These are phyloP conservation scores for Paraphoma chrysanthemicola DNA, from an alignment of 2,329 filamentous ascomycete genomes.

Conservation along the genomic window DNA sequence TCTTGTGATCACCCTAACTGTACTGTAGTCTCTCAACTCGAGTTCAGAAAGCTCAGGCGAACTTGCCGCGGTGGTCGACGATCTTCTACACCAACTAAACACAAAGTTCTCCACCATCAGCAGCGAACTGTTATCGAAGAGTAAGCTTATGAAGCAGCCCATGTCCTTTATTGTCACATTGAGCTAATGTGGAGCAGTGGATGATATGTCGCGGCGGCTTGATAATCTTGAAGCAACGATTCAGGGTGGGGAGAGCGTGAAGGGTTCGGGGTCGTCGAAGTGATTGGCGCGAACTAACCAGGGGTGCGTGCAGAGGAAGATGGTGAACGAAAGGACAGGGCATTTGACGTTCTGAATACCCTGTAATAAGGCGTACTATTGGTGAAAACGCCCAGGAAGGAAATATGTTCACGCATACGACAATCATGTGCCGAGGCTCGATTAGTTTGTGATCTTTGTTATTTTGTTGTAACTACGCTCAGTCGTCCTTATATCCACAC, in stretches of 20 bases:
- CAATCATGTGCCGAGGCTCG: too few relatives aligned
- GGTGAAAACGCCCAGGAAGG: too few relatives aligned
- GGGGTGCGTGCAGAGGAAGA: too few relatives aligned
- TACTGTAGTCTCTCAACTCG: conserved; percentile 21
- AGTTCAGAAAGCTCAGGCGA: conserved; percentile 57
- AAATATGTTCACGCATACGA: too few relatives aligned
- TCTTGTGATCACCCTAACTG: conserved; percentile 3
- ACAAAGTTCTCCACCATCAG: conserved; percentile 86
- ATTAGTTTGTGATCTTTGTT: too few relatives aligned
- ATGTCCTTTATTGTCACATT: too few relatives aligned
- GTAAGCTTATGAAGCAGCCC: conserved; percentile 57
- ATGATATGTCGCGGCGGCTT: conserved; percentile 87
- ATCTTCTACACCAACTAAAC: conserved; percentile 82
- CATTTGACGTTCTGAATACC: too few relatives aligned
- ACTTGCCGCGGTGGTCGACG: conserved; percentile 81
- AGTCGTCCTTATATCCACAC: conserved; percentile 4
- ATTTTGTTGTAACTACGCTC: too few relatives aligned
- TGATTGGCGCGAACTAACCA: conserved; percentile 3
- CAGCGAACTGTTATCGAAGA: conserved; percentile 86
- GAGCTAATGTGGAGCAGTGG: conserved; percentile 66
- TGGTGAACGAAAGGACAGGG: too few relatives aligned
- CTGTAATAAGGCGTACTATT: too few relatives aligned
- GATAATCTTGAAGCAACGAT: conserved; percentile 83
- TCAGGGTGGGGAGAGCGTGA: conserved; percentile 58
- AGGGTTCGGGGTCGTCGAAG: conserved; percentile 34